Evolutionary conservation across 169 alveolate genomes (phyloP), one percentile per base, ranked within the genome.

Genomic region (Miamiensis avidus): DNA sequence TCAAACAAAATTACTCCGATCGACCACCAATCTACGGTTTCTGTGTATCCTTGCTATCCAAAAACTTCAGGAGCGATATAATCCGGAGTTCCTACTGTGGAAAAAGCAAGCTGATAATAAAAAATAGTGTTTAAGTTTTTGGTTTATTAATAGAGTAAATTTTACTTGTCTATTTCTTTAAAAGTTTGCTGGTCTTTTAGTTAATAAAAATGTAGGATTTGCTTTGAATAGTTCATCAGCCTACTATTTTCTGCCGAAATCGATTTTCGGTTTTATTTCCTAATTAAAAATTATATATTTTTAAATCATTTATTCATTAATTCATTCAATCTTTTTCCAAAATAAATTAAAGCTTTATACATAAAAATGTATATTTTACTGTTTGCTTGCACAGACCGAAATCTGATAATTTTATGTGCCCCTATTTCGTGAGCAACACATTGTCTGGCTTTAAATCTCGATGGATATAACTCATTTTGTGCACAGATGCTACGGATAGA

Each of bases 81-180:
- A 85, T 95, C 98, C 11, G 98, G 97, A 25, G 98, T 95, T 29
- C 98, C 98, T 15, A 95, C 97, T 69, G 98, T 95, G 25, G 96
- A 92, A 86, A 82, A 95, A 1, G 97, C 98, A 29, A 95, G 84
- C 89, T 92, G 75, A 74, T 93, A 29, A 64, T 49, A 0, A 0
- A n/a, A 29, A 26, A 27, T n/a, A 25, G 0, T 29, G 27, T 29
- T 34, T 1, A 49, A 79, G 78, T 83, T 84, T 64, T 92, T 81
- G 72, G 82, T 91, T 88, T 82, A 31, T 81, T 81, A 82, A 15
- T 78, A 11, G 34, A 77, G 15, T 26, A 29, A 26, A 31, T 85
- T 72, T 64, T 88, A 82, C 84, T 75, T 78, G 77, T 82, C 89
- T 82, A 65, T 81, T 81, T 84, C 82, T 34, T 34, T 31, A 64